Conservation (phyloP, 2,329 filamentous ascomycete genomes). For the Cadophora sp. region DNA sequence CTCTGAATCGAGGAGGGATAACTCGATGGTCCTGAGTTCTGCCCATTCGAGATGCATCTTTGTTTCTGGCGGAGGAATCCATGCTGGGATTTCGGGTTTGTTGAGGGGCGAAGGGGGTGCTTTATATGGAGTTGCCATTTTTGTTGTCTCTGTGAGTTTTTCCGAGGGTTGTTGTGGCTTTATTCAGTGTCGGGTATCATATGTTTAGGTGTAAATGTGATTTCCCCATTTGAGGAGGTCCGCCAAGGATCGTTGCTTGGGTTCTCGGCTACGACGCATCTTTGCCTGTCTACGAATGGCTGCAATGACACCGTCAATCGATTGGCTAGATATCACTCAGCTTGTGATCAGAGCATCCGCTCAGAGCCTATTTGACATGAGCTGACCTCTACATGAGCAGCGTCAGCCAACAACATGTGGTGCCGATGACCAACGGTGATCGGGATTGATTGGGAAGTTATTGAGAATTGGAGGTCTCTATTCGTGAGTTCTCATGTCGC, state of each 20-base stretch:
- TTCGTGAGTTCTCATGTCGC: too few relatives aligned
- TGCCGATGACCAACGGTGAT: too few relatives aligned
- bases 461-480: too few relatives aligned
- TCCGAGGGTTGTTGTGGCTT: background rate
- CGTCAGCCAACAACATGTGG: too few relatives aligned
- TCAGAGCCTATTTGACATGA: too few relatives aligned
- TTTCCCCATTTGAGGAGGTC: background rate
- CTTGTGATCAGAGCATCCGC: too few relatives aligned
- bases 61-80: slow-evolving; percentile 53
- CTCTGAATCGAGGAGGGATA: slow-evolving; percentile 51
- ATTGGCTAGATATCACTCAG: background rate
- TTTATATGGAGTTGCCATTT: slow-evolving; percentile 48
- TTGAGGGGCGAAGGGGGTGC: slow-evolving; percentile 47
- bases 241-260: background rate
- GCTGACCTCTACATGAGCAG: too few relatives aligned
- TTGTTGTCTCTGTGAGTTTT: background rate
- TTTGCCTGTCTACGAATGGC: background rate
- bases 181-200: background rate
- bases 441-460: too few relatives aligned
- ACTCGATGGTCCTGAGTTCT: slow-evolving; percentile 50
- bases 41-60: slow-evolving; percentile 52
- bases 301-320: background rate
- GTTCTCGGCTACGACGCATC: background rate
- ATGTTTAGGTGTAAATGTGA: background rate
- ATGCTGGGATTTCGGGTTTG: slow-evolving; percentile 52